Evolutionary conservation across 2,329 filamentous ascomycete species (phyloP).

Genomic region (Claviceps pazoutovae): DNA sequence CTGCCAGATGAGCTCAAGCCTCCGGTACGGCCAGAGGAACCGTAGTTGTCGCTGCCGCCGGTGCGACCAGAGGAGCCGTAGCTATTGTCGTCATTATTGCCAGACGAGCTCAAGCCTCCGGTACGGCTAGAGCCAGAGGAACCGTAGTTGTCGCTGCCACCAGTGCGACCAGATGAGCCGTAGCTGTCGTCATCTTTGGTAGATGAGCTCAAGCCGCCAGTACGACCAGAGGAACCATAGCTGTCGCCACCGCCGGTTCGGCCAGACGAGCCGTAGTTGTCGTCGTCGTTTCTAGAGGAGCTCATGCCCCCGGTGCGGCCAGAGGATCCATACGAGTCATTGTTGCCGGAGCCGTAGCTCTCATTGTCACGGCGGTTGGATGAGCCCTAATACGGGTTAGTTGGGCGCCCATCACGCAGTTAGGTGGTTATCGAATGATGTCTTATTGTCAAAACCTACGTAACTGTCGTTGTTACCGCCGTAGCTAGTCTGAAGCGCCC

Average conservation of each 20-base stretch:
- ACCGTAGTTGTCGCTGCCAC: conserved; percentile 7
- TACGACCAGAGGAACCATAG: conserved; percentile 8
- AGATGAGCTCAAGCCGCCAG: too few relatives aligned
- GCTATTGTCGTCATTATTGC: conserved; percentile 8
- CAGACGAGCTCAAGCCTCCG: conserved; percentile 8
- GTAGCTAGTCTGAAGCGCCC: conserved; percentile 12
- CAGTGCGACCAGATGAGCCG: conserved; percentile 4
- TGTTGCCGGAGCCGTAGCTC: conserved; percentile 6
- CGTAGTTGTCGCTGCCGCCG: conserved; percentile 6
- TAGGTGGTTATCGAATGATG: too few relatives aligned
- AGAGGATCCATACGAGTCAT: conserved; percentile 11
- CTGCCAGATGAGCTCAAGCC: conserved; percentile 4
- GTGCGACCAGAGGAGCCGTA: conserved; percentile 9
- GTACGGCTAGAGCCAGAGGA: not conserved
- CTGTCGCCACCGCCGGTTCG: conserved; percentile 7
- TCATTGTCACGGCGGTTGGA: conserved; percentile 9
- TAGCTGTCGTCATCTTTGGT: not conserved
- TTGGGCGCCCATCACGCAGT: too few relatives aligned
- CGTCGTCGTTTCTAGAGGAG: conserved; percentile 1
- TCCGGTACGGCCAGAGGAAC: conserved; percentile 7
- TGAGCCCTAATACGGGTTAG: conserved; percentile 6
- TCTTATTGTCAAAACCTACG: conserved; percentile 7
- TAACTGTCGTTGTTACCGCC: conserved; percentile 16
- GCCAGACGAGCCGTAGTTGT: conserved; percentile 8
- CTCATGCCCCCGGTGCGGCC: conserved; percentile 4